These are phyloP conservation scores for Rosa chinensis DNA, from an alignment of 306 rosid species.

Conservation along the genomic window DNA sequence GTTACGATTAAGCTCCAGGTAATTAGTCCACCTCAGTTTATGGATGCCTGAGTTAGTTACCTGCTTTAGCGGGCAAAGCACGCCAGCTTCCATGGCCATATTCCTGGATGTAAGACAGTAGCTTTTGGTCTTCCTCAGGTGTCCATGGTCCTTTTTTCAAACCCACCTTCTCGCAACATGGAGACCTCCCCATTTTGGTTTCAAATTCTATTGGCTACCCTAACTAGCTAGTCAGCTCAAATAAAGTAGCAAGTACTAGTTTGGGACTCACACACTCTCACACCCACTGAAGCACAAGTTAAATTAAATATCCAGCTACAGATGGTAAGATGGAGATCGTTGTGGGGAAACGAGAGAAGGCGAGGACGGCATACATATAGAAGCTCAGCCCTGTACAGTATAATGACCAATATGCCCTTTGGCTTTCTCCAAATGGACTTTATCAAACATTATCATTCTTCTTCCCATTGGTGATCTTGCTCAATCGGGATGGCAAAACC, in stretches of 20 bases:
- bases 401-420: slow-evolving; percentile 14
- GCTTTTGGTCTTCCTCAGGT: slow-evolving; percentile 98
- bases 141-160: slow-evolving; percentile 99
- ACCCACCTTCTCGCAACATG: slow-evolving; percentile 92
- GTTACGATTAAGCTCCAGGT: not conserved
- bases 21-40: not conserved
- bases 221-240: not conserved
- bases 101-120: slow-evolving; percentile 75
- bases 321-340: not conserved
- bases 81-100: slow-evolving; percentile 99
- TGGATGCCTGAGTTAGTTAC: slow-evolving; percentile 26
- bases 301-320: not conserved
- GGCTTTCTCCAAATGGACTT: not conserved
- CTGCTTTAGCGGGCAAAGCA: slow-evolving; percentile 96
- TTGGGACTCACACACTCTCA: not conserved
- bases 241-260: not conserved
- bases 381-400: not conserved
- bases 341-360: slow-evolving; percentile 2
- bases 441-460: not conserved
- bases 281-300: not conserved
- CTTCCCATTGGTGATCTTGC: not conserved
- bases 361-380: slow-evolving; percentile 9
- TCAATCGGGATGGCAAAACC: not conserved
- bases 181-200: slow-evolving; percentile 85
- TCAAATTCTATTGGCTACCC: not conserved